Evolutionary conservation across 345 rosid species (phyloP).

Genomic region (Psidium guajava): DNA sequence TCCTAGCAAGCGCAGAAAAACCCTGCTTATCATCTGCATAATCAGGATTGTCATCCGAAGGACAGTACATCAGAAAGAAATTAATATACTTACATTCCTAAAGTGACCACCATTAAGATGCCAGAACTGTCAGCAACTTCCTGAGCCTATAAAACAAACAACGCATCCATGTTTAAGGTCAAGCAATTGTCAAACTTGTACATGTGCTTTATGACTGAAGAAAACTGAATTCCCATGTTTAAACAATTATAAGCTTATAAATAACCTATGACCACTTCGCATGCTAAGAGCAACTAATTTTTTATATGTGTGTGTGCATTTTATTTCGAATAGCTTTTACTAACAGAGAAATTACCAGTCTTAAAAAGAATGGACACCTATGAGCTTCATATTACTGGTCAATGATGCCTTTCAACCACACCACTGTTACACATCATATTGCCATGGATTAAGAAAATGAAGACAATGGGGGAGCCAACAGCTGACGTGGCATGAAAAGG

Average conservation of each 20-base stretch:
- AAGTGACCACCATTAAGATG: constrained; percentile 78
- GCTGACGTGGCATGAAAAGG: neutral
- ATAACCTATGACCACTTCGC: neutral
- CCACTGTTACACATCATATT: neutral
- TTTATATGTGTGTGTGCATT: neutral
- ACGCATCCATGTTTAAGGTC: neutral
- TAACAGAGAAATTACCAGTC: neutral
- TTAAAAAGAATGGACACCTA: neutral
- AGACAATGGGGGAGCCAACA: neutral
- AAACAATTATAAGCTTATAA: neutral
- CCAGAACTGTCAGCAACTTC: constrained; percentile 75
- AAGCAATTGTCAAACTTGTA: neutral
- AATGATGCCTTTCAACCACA: neutral
- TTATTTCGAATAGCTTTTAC: neutral
- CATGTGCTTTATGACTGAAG: neutral
- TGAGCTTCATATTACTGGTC: neutral
- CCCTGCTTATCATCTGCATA: constrained; percentile 27
- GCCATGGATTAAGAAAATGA: neutral
- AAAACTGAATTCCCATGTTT: neutral
- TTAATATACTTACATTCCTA: constrained; percentile 66
- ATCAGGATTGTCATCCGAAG: neutral
- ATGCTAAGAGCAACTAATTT: neutral
- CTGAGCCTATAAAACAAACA: constrained; percentile 51
- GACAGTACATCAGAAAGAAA: constrained; percentile 2
- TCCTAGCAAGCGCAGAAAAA: constrained; percentile 68